Base-by-base conservation (phyloP, 176 grass and related monocot species). In the Avena sativa region DNA sequence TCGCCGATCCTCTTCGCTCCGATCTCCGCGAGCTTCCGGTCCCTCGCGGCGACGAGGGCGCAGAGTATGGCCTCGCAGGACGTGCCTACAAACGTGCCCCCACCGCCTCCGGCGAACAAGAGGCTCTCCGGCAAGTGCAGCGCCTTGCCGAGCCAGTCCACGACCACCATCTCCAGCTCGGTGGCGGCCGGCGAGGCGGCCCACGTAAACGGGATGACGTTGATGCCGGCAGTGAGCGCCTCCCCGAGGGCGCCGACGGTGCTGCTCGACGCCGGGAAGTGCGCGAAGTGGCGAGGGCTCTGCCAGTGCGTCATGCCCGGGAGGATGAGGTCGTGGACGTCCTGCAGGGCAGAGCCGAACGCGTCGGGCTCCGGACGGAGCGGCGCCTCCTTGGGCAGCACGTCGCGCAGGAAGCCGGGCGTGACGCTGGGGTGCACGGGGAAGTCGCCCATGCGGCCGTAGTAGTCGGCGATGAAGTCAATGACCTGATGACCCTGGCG, bases 401-500 rank as follows among this genome's bases (percentile, higher is more conserved):
- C 59, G 19, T 71, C 51, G 21, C 83, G 79, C 0, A 87, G 89
- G 71, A 82, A 94, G n/a, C 85, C 82, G 1, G 87, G 87, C 7
- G 69, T 75, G 38, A 91, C 89, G 23, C 8, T 23, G 65, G 89
- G 88, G 61, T 20, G 89, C 32, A 94, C 89, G 23, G 89, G 87
- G 81, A 87, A 83, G 20, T 87, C 66, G 3, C 80, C 85, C 56
- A 94, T 20, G 71, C 50, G 5, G 69, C 16, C 72, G 3, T 91
- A 94, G 81, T 94, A 91, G 78, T 91, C 92, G 56, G 92, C 89
- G 26, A 94, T 86, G 87, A 94, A 94, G 78, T 94, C 89, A 3
- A 90, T 60, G 0, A 92, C 57, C 48, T 44, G 71, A 47, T 87
- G 81, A 1, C 84, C 87, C 26, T 88, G 71, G 8, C 51, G 61